Evolutionary conservation across 176 grass and related monocot genomes (phyloP), one percentile per base, ranked within the genome.

Genomic region (Otatea glauca): DNA sequence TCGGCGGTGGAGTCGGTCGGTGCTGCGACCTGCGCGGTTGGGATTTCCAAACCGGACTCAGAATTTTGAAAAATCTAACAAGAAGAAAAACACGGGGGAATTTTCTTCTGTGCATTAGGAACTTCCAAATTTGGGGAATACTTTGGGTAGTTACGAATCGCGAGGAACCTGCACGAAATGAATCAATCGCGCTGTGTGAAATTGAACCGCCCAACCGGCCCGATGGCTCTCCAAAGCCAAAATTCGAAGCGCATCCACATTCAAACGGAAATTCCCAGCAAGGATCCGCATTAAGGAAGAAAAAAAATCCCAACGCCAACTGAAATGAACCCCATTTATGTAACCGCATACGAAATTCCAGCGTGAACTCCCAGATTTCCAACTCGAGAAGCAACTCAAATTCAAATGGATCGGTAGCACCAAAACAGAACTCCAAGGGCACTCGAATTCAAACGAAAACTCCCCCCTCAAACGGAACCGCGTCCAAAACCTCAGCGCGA

Each of bases 1-100:
- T 41, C 68, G 65, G 5, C 21, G 32, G 21, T 82, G 55, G 68
- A 15, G 48, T 80, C 81, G 43, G 62, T 41, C 41, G 27, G 50
- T n/a, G 62, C 69, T 38, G 42, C 39, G 16, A 76, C 71, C 88
- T 89, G 82, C 34, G 68, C 24, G 1, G 21, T 12, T 14, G n/a
- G 24, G 61, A 56, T 55, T 41, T n/a, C 2, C 9, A 18, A 43
- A 47, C 5, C 6, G 48, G 25, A 81, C 5, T 76, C 34, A 43
- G 21, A 37, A 35, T 32, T 47, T 32, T 44, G 11, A 32, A 66
- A 76, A 54, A 18, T 54, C 50, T 16, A 14, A 50, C 11, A 47
- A 47, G 48, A 54, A 4, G 6, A 29, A 18, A 18, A 12, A 4
- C 8, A 9, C 45, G 9, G 14, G 24, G 23, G 10, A 9, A 6